Base-by-base conservation (phyloP, 805 yeast species). In the Lipomyces yamadae region DNA sequence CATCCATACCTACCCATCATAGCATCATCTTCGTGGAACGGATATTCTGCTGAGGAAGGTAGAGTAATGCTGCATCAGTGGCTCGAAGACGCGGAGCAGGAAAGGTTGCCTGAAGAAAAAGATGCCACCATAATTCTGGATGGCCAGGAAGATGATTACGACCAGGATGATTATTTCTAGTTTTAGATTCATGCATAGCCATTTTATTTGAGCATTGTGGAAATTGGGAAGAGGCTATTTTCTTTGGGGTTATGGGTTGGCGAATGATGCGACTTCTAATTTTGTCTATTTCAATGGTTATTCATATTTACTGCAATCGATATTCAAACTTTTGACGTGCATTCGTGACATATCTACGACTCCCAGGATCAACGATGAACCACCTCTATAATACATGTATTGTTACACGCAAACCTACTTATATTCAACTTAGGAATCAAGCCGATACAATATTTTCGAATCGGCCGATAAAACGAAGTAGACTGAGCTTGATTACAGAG, bases 1-100 rank as follows among this genome's bases (percentile, higher is more conserved):
- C 76, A 74, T 65, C 76, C 76, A 13, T 59, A 72, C 29, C 60
- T 67, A 54, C 75, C 75, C 7, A 61, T 64, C 58, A 68, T 74
- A 18, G 72, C 69, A 3, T 58, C 69, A 1, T 64, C 72, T 8
- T 35, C 69, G 7, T 69, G 72, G 72, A 58, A 60, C 32, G 69
- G 69, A 7, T 67, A 63, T 34, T 24, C 68, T 32, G 58, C 55
- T 33, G 71, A 63, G 30, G 65, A 68, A 15, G 72, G 72, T 24
- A 60, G 57, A 5, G 67, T 69, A n/a, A 58, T 60, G 65, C 37
- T 64, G 32, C 72, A 69, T 35, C 58, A 56, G 29, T 69, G 72
- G 72, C 35, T 66, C 30, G 69, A 62, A n/a, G 48, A 37, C 30
- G 32, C 56, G 7, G 65, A 60, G n/a, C 72, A 68, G 58, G 57